Conservation (phyloP, 148 eudicot species). For the Fagopyrum homotropicum region DNA sequence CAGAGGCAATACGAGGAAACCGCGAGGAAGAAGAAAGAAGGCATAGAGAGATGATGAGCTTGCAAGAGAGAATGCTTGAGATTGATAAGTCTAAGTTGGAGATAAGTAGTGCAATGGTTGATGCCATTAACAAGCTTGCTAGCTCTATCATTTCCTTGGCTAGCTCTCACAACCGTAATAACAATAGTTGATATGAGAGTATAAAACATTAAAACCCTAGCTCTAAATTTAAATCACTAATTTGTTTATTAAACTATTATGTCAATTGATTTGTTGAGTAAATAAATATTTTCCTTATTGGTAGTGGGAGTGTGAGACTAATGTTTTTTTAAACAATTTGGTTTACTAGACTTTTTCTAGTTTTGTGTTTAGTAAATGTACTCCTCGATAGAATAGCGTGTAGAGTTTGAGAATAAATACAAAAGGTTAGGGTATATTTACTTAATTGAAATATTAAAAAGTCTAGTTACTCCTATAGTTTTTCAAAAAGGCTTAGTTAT, state of each 20-base stretch:
- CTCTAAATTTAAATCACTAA: neutral
- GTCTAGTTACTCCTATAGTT: too few species aligned
- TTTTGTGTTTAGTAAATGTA: too few species aligned
- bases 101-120: conserved; percentile 43
- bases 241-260: neutral
- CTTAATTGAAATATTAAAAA: too few species aligned
- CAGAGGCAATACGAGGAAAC: conserved; percentile 49
- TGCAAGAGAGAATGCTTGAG: conserved; percentile 54
- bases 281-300: conserved; percentile 5
- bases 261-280: neutral
- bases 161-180: conserved; percentile 3
- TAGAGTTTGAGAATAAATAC: too few species aligned
- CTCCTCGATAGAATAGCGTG: too few species aligned
- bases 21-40: conserved; percentile 66
- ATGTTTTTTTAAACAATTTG: neutral
- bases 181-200: neutral
- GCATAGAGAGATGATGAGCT: conserved; percentile 51
- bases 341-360: too few species aligned
- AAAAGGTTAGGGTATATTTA: too few species aligned
- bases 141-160: conserved; percentile 63
- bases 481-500: too few species aligned
- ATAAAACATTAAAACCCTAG: neutral
- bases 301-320: neutral
- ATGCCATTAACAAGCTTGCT: conserved; percentile 78
- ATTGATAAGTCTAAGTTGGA: conserved; percentile 66